Base-by-base conservation (phyloP, 2,329 filamentous ascomycete species). In the Colletotrichum sidae region DNA sequence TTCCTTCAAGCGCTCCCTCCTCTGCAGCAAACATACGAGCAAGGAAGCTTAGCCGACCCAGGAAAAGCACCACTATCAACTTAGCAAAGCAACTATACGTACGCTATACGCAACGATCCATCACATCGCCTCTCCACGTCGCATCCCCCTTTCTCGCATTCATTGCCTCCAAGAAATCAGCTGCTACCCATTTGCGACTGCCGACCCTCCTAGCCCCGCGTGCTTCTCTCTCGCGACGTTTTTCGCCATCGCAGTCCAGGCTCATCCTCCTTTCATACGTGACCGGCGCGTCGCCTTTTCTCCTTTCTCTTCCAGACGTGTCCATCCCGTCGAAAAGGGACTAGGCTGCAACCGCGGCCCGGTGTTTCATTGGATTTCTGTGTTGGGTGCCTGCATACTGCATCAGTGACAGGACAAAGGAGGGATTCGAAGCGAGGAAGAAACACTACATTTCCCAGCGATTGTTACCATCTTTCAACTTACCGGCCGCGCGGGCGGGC, bases 91-190 rank as follows among this genome's bases (percentile, higher is more conserved):
- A 55, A 44, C 44, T 41, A 55, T 44, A 25, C 25, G 25, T 44
- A 25, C 25, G 25, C 25, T 25, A 25, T 25, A 17, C 15, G 42
- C 49, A 25, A 15, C 11, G 11, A 6, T 35, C 33, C 12, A n/a
- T 55, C 35, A 15, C 34, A 39, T 38, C 38, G 41, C 52, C 44
- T 62, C 62, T 62, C 58, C 62, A 65, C 58, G 63, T 66, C 49
- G 47, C 58, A 63, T 63, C 59, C 53, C 25, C 63, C 58, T 63
- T 66, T 52, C 53, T 56, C 52, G 58, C 33, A 46, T 47, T 52
- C 62, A 56, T 62, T 62, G 52, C 62, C 39, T 55, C 10, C 45
- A 51, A n/a, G 57, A 41, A 55, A 52, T 11, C 38, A 41, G 57
- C 46, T 65, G 52, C 58, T 47, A 56, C 46, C 52, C 59, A 50